Percentiles rank a stretch among this genome's conserved stretches.
These are phyloP conservation scores for Plectosphaerella sp. DNA, from an alignment of 2,329 filamentous ascomycete genomes.

Conservation along the genomic window DNA sequence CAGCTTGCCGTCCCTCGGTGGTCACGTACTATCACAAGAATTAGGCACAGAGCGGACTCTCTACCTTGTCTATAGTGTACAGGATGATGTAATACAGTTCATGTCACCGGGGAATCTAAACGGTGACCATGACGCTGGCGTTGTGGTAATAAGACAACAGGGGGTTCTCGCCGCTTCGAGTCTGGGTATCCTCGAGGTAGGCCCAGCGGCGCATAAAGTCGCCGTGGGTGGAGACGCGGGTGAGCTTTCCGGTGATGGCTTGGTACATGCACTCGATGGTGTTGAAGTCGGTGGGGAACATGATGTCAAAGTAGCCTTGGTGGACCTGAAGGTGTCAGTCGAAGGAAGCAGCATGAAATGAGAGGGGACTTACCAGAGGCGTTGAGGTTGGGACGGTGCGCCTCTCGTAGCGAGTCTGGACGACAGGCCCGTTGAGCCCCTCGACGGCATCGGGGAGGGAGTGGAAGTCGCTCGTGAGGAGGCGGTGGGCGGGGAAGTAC, in stretches of 20 bases:
- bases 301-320: conserved; percentile 97
- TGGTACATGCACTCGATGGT: conserved; percentile 90
- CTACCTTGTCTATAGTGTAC: neutral
- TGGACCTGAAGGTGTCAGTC: conserved; percentile 60
- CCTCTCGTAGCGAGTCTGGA: conserved; percentile 88
- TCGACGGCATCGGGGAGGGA: conserved; percentile 75
- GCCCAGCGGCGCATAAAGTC: conserved; percentile 91
- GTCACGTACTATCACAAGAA: too few species aligned
- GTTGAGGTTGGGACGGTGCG: conserved; percentile 86
- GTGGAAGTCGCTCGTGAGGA: conserved; percentile 89
- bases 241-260: conserved; percentile 87
- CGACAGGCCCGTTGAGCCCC: conserved; percentile 88
- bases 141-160: conserved; percentile 93
- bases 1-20: too few species aligned
- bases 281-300: conserved; percentile 94
- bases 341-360: neutral
- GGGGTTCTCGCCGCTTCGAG: conserved; percentile 87
- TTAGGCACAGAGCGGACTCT: too few species aligned
- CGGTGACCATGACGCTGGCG: conserved; percentile 84
- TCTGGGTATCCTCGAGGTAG: conserved; percentile 83
- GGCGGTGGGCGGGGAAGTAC: conserved; percentile 85
- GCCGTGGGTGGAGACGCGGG: conserved; percentile 78
- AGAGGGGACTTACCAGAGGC: conserved; percentile 63
- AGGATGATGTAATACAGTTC: too few species aligned
- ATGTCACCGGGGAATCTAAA: conserved; percentile 41